These are phyloP conservation scores for Dicorynia guianensis DNA, from an alignment of 306 rosid species.

Conservation along the genomic window DNA sequence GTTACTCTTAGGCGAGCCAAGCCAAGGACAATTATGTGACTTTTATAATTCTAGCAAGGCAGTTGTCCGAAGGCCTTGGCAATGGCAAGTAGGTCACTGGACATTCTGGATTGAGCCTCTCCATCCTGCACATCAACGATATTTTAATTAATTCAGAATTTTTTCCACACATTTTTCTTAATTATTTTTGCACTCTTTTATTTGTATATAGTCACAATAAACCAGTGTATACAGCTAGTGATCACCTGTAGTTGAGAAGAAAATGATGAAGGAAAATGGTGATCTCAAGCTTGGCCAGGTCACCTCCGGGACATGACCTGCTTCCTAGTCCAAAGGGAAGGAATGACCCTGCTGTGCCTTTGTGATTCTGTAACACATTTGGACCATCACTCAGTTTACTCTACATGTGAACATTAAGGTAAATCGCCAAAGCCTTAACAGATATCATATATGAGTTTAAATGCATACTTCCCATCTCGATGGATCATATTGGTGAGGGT, in stretches of 20 bases:
- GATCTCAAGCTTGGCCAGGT: slow-evolving; percentile 65
- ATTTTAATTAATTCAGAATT: too few species aligned
- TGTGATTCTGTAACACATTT: slow-evolving; percentile 50
- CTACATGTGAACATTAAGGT: too few species aligned
- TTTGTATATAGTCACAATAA: too few species aligned
- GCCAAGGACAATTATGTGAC: too few species aligned
- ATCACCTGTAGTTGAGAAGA: slow-evolving; percentile 61
- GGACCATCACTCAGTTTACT: too few species aligned
- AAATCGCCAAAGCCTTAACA: too few species aligned
- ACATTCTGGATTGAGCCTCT: slow-evolving; percentile 55
- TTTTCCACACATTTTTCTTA: too few species aligned
- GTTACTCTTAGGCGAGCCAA: too few species aligned
- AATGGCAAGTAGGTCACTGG: slow-evolving; percentile 54
- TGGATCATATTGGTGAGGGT: slow-evolving; percentile 65
- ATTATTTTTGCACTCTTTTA: too few species aligned
- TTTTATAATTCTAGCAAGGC: slow-evolving; percentile 63
- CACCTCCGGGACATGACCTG: slow-evolving; percentile 66
- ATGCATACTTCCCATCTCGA: slow-evolving; percentile 70
- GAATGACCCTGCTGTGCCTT: slow-evolving; percentile 60
- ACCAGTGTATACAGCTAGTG: too few species aligned
- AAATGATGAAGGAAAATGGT: slow-evolving; percentile 71
- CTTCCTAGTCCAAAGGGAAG: slow-evolving; percentile 74
- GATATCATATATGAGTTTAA: too few species aligned
- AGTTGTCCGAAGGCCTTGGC: slow-evolving; percentile 64
- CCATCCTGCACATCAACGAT: slow-evolving; percentile 65